Evolutionary conservation across 345 rosid species (phyloP).

Genomic region (Camelina hispida): DNA sequence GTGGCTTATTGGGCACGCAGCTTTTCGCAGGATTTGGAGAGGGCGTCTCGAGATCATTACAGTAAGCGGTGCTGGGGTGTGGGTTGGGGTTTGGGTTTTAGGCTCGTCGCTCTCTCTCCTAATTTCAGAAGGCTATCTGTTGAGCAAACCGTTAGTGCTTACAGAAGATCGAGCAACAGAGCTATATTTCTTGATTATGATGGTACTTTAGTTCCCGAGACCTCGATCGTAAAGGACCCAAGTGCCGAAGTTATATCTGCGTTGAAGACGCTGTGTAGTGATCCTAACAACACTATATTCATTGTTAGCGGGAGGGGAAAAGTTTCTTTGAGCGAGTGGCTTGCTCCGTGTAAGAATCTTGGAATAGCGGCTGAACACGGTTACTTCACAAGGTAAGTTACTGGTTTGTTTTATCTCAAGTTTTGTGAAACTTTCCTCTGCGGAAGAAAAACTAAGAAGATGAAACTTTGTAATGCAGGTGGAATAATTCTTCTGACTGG

Average conservation of each 20-base stretch:
- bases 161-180: slow-evolving; percentile 47
- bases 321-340: slow-evolving; percentile 50
- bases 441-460: neutral
- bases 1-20: slow-evolving; percentile 65
- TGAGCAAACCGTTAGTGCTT: slow-evolving; percentile 45
- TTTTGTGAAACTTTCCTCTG: neutral
- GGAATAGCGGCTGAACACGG: slow-evolving; percentile 65
- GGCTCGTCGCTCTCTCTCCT: slow-evolving; percentile 55
- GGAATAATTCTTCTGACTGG: slow-evolving; percentile 58
- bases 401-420: slow-evolving; percentile 13
- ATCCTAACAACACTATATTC: slow-evolving; percentile 51
- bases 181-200: slow-evolving; percentile 58
- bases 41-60: slow-evolving; percentile 54
- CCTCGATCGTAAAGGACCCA: slow-evolving; percentile 45
- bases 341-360: slow-evolving; percentile 51
- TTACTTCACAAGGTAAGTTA: slow-evolving; percentile 51
- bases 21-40: slow-evolving; percentile 54
- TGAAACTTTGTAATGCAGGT: slow-evolving; percentile 45
- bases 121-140: slow-evolving; percentile 49
- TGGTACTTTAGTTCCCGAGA: slow-evolving; percentile 50
- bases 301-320: slow-evolving; percentile 58
- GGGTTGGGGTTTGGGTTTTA: slow-evolving; percentile 53
- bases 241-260: slow-evolving; percentile 46
- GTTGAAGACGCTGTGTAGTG: slow-evolving; percentile 48
- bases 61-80: slow-evolving; percentile 54